A percentile compares a stretch with the other conserved stretches of the same genome.
Conservation (phyloP, 2,329 filamentous ascomycete species). For the Colletotrichum godetiae region DNA sequence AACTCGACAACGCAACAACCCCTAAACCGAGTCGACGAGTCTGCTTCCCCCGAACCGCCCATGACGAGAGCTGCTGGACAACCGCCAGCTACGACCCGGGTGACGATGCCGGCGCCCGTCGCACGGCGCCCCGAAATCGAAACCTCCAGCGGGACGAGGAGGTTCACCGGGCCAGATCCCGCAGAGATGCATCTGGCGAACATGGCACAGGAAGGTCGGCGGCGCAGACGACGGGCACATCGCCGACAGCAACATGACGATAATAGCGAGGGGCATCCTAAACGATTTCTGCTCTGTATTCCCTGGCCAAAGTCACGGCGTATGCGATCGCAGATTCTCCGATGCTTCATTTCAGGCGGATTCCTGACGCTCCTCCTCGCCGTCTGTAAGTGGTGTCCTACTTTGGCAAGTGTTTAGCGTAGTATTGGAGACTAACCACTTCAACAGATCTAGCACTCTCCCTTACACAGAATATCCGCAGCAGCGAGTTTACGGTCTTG, state of each 20-base stretch:
- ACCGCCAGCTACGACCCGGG: background rate
- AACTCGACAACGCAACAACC: conserved; percentile 30
- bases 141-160: conserved; percentile 13
- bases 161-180: conserved; percentile 56
- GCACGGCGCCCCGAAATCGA: conserved; percentile 14
- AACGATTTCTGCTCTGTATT: conserved; percentile 64
- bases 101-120: conserved; percentile 22
- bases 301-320: conserved; percentile 65
- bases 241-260: conserved; percentile 34
- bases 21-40: conserved; percentile 35
- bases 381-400: conserved; percentile 68
- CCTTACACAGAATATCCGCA: conserved; percentile 71
- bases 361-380: conserved; percentile 69
- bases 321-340: conserved; percentile 66
- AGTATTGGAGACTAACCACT: background rate
- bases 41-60: conserved; percentile 26
- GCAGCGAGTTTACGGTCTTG: conserved; percentile 81
- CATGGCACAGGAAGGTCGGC: conserved; percentile 53
- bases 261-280: conserved; percentile 42
- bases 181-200: conserved; percentile 60
- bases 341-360: conserved; percentile 73
- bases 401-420: background rate
- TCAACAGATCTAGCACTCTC: conserved; percentile 78
- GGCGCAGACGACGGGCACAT: conserved; percentile 44
- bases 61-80: conserved; percentile 13